phyloP scores from a whole-genome alignment of 805 yeast species.

The Monosporozyma solicola region DNA sequence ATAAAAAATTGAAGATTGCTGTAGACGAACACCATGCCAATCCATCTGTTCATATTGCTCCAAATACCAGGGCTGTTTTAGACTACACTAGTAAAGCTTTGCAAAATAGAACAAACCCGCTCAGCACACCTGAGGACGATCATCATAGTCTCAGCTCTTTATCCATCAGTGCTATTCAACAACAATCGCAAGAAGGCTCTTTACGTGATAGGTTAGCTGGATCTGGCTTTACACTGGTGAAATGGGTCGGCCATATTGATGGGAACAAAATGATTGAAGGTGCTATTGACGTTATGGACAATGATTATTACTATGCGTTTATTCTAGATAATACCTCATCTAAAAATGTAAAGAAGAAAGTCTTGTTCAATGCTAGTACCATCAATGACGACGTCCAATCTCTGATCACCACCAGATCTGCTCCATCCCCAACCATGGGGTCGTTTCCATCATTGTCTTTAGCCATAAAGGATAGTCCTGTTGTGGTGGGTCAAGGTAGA shows the following conservation, averaged over 20 bases:
- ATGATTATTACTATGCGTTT: slow-evolving; percentile 69
- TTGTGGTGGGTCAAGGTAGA: slow-evolving; percentile 42
- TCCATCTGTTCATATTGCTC: slow-evolving; percentile 24
- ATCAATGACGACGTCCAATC: slow-evolving; percentile 16
- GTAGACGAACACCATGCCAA: slow-evolving; percentile 11
- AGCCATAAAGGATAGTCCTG: slow-evolving; percentile 9
- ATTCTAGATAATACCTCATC: slow-evolving; percentile 89
- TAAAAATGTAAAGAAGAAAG: slow-evolving; percentile 72
- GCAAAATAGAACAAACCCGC: slow-evolving; percentile 13
- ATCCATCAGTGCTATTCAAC: slow-evolving; percentile 19
- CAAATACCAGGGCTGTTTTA: slow-evolving; percentile 23
- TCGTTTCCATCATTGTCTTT: slow-evolving; percentile 10
- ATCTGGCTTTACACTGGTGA: slow-evolving; percentile 42
- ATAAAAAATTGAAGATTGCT: slow-evolving; percentile 21
- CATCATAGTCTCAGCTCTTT: slow-evolving; percentile 1
- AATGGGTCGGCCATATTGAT: slow-evolving; percentile 47
- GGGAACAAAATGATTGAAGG: slow-evolving; percentile 61
- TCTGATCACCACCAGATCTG: slow-evolving; percentile 8
- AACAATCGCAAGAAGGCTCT: slow-evolving; percentile 34
- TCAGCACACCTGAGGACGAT: slow-evolving; percentile 3
- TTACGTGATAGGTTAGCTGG: slow-evolving; percentile 51
- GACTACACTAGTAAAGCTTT: slow-evolving; percentile 20
- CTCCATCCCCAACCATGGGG: slow-evolving; percentile 11
- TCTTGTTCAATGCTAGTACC: slow-evolving; percentile 51
- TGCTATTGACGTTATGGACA: slow-evolving; percentile 44